Percentiles rank a stretch among this genome's conserved stretches.
These are phyloP conservation scores for Solidago caesia DNA, from an alignment of 129 eudicot species.

Conservation along the genomic window DNA sequence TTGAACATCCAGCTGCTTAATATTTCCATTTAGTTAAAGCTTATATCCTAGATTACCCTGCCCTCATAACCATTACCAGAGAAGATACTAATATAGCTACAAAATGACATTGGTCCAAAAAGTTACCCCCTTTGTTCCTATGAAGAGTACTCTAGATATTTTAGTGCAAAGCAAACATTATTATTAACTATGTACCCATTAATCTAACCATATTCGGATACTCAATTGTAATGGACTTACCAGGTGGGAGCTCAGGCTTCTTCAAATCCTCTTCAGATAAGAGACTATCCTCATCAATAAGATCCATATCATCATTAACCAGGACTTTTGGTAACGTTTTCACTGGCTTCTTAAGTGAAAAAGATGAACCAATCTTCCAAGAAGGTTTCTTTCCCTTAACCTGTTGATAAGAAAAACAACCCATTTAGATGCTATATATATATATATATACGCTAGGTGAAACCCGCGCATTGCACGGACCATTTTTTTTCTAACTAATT, in stretches of 20 bases:
- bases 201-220: neutral
- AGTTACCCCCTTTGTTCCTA: slow-evolving; percentile 1
- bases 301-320: slow-evolving; percentile 60
- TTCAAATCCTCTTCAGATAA: slow-evolving; percentile 84
- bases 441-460: too few relatives aligned
- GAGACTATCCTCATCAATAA: slow-evolving; percentile 90
- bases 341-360: slow-evolving; percentile 51
- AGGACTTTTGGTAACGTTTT: slow-evolving; percentile 56
- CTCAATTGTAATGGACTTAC: slow-evolving; percentile 34
- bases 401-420: slow-evolving; percentile 33
- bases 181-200: neutral
- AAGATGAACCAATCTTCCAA: slow-evolving; percentile 76
- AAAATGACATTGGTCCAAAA: neutral
- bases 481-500: too few relatives aligned
- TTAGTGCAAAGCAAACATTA: neutral
- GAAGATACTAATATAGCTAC: neutral
- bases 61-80: neutral
- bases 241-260: slow-evolving; percentile 63
- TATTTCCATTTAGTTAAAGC: too few relatives aligned
- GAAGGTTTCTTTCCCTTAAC: slow-evolving; percentile 65
- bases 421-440: too few relatives aligned
- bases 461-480: too few relatives aligned
- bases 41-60: too few relatives aligned
- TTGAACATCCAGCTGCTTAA: neutral
- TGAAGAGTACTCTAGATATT: neutral